Evolutionary conservation across 371 early-diverging fungal species (phyloP).

Genomic region (Rhizopus sp.): DNA sequence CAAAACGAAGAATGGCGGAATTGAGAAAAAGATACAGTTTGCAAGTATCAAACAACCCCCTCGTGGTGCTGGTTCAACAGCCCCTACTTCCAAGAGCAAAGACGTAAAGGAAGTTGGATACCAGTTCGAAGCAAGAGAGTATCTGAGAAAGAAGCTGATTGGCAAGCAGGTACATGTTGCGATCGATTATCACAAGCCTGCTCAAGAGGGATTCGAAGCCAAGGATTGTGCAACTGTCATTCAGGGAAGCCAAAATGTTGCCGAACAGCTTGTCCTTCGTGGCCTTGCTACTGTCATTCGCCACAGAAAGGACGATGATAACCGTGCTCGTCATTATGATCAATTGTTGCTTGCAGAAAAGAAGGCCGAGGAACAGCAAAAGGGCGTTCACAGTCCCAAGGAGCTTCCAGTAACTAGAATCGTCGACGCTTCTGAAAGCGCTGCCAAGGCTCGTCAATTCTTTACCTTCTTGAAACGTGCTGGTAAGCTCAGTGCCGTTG

Average conservation of each 20-base stretch:
- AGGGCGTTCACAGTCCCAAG: constrained; percentile 81
- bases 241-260: constrained; percentile 68
- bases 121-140: constrained; percentile 86
- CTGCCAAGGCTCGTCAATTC: constrained; percentile 83
- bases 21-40: constrained; percentile 82
- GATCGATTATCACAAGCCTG: constrained; percentile 89
- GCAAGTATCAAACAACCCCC: constrained; percentile 80
- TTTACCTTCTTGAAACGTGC: constrained; percentile 81
- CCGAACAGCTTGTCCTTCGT: constrained; percentile 72
- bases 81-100: constrained; percentile 59
- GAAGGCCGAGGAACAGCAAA: constrained; percentile 69
- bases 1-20: constrained; percentile 47
- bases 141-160: constrained; percentile 82
- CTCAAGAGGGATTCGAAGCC: constrained; percentile 85
- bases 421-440: constrained; percentile 73
- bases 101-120: constrained; percentile 83
- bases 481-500: constrained; percentile 75
- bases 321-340: constrained; percentile 87
- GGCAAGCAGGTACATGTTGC: constrained; percentile 83
- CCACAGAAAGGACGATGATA: constrained; percentile 86
- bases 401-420: constrained; percentile 70
- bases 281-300: constrained; percentile 87
- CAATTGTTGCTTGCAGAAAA: constrained; percentile 81
- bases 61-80: constrained; percentile 47
- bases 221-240: constrained; percentile 88